These are phyloP conservation scores for Cyanidiococcus yangmingshanensis DNA, from an alignment of 23 red algal species.

Conservation along the genomic window DNA sequence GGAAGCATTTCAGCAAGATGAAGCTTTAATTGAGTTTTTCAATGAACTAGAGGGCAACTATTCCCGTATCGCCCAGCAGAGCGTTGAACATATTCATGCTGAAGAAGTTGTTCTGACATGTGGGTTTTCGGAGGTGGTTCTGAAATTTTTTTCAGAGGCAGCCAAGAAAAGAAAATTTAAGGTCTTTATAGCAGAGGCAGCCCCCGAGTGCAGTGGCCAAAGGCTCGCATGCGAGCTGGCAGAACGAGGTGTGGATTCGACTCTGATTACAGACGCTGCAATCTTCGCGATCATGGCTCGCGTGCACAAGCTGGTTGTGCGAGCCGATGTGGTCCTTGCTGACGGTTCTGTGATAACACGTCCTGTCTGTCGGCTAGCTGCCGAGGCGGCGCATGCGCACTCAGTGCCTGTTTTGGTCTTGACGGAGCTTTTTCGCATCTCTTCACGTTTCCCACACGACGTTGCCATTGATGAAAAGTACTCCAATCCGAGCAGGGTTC, in stretches of 20 bases:
- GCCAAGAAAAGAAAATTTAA: constrained; percentile 36
- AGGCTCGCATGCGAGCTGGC: constrained; percentile 9
- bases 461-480: constrained; percentile 1
- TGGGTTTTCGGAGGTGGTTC: constrained; percentile 25
- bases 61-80: neutral
- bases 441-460: constrained; percentile 32
- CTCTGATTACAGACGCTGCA: constrained; percentile 34
- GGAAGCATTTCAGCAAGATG: neutral
- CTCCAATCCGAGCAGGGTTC: neutral
- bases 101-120: constrained; percentile 30
- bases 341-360: constrained; percentile 26
- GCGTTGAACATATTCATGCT: constrained; percentile 29
- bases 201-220: constrained; percentile 26
- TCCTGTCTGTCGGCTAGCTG: constrained; percentile 1
- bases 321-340: constrained; percentile 30
- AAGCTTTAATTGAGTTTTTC: neutral
- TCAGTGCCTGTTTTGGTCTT: constrained; percentile 24
- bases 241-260: constrained; percentile 20
- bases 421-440: constrained; percentile 20
- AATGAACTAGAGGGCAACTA: neutral
- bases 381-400: constrained; percentile 15
- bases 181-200: constrained; percentile 33
- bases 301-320: constrained; percentile 40
- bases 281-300: constrained; percentile 41
- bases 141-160: constrained; percentile 25